These are phyloP conservation scores for Mycena haematopus DNA, from an alignment of 768 basidiomycete species.

Conservation along the genomic window DNA sequence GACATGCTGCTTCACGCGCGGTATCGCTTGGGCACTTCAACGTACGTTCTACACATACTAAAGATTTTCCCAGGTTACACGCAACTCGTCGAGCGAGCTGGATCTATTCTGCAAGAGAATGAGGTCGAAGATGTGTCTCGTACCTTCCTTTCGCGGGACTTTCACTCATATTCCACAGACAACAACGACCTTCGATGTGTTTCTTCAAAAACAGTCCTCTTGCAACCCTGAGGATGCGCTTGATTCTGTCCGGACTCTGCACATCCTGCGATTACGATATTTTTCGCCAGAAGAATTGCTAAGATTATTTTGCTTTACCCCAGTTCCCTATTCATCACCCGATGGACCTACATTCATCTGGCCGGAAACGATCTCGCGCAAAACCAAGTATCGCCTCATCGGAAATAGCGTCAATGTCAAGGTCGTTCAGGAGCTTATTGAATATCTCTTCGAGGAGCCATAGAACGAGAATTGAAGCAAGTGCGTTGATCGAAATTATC, in stretches of 20 bases:
- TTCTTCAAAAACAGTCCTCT: constrained; percentile 76
- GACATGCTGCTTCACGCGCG: constrained; percentile 84
- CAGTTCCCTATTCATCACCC: background rate
- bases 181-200: constrained; percentile 70
- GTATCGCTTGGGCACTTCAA: constrained; percentile 48
- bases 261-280: constrained; percentile 82
- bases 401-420: constrained; percentile 86
- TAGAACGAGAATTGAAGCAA: background rate
- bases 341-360: constrained; percentile 53
- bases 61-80: constrained; percentile 65
- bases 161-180: constrained; percentile 41
- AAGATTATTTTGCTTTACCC: constrained; percentile 30
- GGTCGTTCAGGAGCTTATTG: constrained; percentile 68
- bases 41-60: constrained; percentile 4
- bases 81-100: constrained; percentile 76
- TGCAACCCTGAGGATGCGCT: constrained; percentile 49
- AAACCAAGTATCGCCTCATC: constrained; percentile 77
- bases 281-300: constrained; percentile 78
- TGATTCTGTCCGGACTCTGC: constrained; percentile 77
- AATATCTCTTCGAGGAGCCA: constrained; percentile 56
- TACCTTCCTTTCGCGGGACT: background rate
- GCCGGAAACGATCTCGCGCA: constrained; percentile 65
- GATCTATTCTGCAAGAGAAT: constrained; percentile 79
- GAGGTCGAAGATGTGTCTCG: constrained; percentile 64
- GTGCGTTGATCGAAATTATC: no score